These are phyloP conservation scores for Trypanosoma rangeli DNA, from an alignment of 208 protist genomes.

Conservation along the genomic window DNA sequence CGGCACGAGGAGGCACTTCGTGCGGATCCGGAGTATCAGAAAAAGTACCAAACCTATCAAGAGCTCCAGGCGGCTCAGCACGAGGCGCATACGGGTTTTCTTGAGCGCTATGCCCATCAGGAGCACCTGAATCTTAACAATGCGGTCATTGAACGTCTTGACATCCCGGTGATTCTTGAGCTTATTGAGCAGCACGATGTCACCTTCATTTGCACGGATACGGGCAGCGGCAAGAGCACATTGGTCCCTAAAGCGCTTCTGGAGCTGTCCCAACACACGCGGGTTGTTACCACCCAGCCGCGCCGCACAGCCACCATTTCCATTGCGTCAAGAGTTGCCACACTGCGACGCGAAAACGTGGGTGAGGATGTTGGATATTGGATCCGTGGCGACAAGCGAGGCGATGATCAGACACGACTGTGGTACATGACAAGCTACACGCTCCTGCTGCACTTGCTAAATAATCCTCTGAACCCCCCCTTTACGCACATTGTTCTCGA, in stretches of 20 bases:
- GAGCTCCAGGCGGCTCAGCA: slow-evolving; percentile 61
- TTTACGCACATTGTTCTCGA: slow-evolving; percentile 75
- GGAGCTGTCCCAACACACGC: slow-evolving; percentile 29
- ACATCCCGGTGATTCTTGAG: slow-evolving; percentile 52
- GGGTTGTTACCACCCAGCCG: slow-evolving; percentile 32
- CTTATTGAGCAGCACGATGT: slow-evolving; percentile 51
- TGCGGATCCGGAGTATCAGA: slow-evolving; percentile 68
- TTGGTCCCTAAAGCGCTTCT: slow-evolving; percentile 39
- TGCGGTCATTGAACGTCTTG: slow-evolving; percentile 65
- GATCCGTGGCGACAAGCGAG: slow-evolving; percentile 39
- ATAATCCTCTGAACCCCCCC: slow-evolving; percentile 27
- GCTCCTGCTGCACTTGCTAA: slow-evolving; percentile 38
- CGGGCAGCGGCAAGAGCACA: slow-evolving; percentile 43
- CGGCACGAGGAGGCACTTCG: slow-evolving; percentile 67
- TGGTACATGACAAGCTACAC: slow-evolving; percentile 63
- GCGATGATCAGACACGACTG: slow-evolving; percentile 41
- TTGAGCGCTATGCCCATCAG: slow-evolving; percentile 53
- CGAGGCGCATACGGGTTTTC: slow-evolving; percentile 42
- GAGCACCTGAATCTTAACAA: slow-evolving; percentile 43
- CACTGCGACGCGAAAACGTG: slow-evolving; percentile 27
- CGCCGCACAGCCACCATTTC: slow-evolving; percentile 35
- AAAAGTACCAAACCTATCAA: slow-evolving; percentile 63
- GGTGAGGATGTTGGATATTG: slow-evolving; percentile 42
- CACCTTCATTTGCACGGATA: slow-evolving; percentile 48
- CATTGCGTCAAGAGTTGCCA: slow-evolving; percentile 31